A percentile compares a stretch with the other conserved stretches of the same genome.
Evolutionary conservation across 805 yeast genomes (phyloP).

Genomic region (Saccharomycopsis oosterbeekiorum): DNA sequence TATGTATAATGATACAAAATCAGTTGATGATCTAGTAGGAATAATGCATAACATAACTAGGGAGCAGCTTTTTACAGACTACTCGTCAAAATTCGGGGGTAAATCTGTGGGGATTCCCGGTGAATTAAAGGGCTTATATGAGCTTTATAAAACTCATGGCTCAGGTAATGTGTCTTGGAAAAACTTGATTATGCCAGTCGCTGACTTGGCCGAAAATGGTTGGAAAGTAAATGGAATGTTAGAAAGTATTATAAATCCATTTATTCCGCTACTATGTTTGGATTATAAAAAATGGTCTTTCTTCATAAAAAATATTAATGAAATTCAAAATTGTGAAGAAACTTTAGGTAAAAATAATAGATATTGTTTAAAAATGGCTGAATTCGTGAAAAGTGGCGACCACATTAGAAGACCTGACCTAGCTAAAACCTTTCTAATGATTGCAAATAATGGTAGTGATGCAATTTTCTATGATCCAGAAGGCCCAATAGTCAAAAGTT

Average conservation of each 20-base stretch:
- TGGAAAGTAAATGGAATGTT: conserved; percentile 43
- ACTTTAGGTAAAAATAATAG: background rate
- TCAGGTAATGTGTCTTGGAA: conserved; percentile 66
- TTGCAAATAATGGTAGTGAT: conserved; percentile 71
- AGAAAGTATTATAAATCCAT: conserved; percentile 28
- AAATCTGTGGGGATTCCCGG: conserved; percentile 89
- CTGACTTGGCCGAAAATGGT: conserved; percentile 53
- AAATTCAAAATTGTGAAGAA: conserved; percentile 17
- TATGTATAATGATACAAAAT: conserved; percentile 39
- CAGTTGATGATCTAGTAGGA: background rate
- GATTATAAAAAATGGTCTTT: conserved; percentile 46
- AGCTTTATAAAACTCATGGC: conserved; percentile 49
- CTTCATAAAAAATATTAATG: conserved; percentile 29
- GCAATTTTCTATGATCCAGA: conserved; percentile 77
- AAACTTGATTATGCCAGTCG: conserved; percentile 67
- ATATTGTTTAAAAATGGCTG: conserved; percentile 18
- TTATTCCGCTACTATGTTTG: conserved; percentile 23
- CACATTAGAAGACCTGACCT: conserved; percentile 43
- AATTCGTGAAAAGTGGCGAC: conserved; percentile 48
- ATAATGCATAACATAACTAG: conserved; percentile 15
- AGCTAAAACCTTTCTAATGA: conserved; percentile 55
- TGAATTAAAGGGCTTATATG: conserved; percentile 74
- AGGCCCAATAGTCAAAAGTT: conserved; percentile 57
- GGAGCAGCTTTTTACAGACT: conserved; percentile 27
- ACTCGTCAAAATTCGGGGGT: conserved; percentile 64